A percentile compares a stretch with the other conserved stretches of the same genome.
phyloP scores from a whole-genome alignment of 2,329 filamentous ascomycete genomes.

The Nemania bipapillata region DNA sequence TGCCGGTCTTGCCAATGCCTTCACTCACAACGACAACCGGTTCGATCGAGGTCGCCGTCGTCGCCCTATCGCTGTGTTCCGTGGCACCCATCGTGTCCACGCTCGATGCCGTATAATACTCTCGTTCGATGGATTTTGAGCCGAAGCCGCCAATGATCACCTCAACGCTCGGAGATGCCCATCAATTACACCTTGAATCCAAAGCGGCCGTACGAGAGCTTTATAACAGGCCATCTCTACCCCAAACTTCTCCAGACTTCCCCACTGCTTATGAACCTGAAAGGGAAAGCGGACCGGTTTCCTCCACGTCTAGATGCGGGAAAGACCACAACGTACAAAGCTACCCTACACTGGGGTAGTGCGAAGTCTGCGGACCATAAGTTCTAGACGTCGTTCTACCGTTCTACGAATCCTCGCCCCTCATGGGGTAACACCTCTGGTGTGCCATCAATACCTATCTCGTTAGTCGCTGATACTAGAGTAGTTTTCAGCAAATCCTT shows the following conservation, averaged over 20 bases:
- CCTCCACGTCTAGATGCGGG: conserved; percentile 30
- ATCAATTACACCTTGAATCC: conserved; percentile 13
- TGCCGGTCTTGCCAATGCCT: conserved; percentile 47
- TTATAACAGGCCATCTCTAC: conserved; percentile 28
- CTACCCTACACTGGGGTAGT: conserved; percentile 6
- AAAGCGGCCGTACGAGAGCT: conserved; percentile 17
- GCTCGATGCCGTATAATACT: conserved; percentile 5
- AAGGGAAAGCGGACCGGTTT: conserved; percentile 37
- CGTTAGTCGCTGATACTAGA: conserved; percentile 1
- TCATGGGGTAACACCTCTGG: neutral
- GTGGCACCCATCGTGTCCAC: conserved; percentile 24
- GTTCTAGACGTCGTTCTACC: conserved; percentile 21
- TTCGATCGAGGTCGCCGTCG: conserved; percentile 36
- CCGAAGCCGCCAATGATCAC: neutral
- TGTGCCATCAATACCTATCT: neutral
- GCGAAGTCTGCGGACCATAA: conserved; percentile 6
- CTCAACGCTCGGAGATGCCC: conserved; percentile 3
- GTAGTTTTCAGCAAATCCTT: neutral
- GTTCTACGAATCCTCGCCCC: neutral
- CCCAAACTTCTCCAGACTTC: conserved; percentile 31
- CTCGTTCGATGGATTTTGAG: neutral
- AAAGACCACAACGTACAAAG: conserved; percentile 15
- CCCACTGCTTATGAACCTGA: conserved; percentile 10
- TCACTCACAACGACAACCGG: conserved; percentile 43
- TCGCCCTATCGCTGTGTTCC: conserved; percentile 28